Base-by-base conservation (phyloP, 2,329 filamentous ascomycete genomes). In the Exophiala dermatitidis region DNA sequence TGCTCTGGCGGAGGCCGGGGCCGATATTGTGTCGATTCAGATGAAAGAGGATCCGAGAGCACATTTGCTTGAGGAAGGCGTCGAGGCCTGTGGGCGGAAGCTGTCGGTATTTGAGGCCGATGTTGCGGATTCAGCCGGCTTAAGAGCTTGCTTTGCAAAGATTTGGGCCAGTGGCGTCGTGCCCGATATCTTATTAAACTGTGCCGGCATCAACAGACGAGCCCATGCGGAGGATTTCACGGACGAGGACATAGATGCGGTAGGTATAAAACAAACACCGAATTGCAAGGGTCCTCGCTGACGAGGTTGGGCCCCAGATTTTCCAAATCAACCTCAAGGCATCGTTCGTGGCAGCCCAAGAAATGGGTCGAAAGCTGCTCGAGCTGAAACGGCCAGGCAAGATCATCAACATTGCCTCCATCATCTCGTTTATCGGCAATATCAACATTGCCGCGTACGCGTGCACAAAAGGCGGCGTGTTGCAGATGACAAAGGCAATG, bases 381-480 rank as follows among this genome's bases (percentile, higher is more conserved):
- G 46, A 55, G 34, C 38, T 53, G 28, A 50, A 49, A 10, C 52
- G 56, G n/a, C 52, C 53, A 2, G 58, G 60, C 32, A 60, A 56
- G 46, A 85, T 95, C 71, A 85, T 95, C 74, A 95, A 95, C 72
- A 82, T 93, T 53, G 88, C 84, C 5, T 87, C 82, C 4, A 78
- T 95, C 36, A 78, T 95, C 34, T 82, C 81, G 47, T 91, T 90
- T 76, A 86, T 95, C 67, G 90, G 89, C 52, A 89, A 89, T 1
- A 76, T 95, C 60, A 95, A 85, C 0, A 87, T 95, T 1, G 88
- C 89, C 0, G 90, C 89, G 1, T 95, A 95, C 67, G 85, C 89
- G 0, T 87, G 88, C 0, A 83, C 81, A 59, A 95, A 95, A 71
- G 90, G 89, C 40, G 90, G 86, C 7, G 84, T 95, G 0, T 84